Conservation (phyloP, 495 filamentous ascomycete genomes). For the Podospora pseudopauciseta region DNA sequence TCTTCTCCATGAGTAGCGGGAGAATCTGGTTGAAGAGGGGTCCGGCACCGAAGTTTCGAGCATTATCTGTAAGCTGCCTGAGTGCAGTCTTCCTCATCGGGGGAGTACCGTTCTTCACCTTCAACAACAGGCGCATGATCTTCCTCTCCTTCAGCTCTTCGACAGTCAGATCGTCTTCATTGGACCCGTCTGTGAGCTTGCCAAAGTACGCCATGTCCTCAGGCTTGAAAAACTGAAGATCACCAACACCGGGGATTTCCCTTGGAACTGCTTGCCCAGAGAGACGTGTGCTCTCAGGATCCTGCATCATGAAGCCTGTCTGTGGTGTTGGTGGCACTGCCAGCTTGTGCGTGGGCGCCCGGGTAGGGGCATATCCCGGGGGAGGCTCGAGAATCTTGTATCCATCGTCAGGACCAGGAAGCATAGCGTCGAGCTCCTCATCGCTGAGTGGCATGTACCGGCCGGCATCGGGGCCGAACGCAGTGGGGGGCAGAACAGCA, state of each 20-base stretch:
- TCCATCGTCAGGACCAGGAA: slow-evolving; percentile 73
- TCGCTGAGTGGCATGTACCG: slow-evolving; percentile 80
- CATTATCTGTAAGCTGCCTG: slow-evolving; percentile 95
- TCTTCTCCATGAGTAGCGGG: slow-evolving; percentile 97
- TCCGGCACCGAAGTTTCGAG: slow-evolving; percentile 91
- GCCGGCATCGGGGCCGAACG: slow-evolving; percentile 76
- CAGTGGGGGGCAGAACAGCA: slow-evolving; percentile 43
- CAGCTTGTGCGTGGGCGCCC: slow-evolving; percentile 70
- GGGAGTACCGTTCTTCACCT: slow-evolving; percentile 99
- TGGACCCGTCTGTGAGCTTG: slow-evolving; percentile 90
- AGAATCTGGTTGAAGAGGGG: slow-evolving; percentile 97
- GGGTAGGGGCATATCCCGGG: slow-evolving; percentile 84
- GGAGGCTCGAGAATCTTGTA: slow-evolving; percentile 93
- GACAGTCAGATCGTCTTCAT: slow-evolving; percentile 86
- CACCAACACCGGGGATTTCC: slow-evolving; percentile 95
- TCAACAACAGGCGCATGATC: slow-evolving; percentile 94
- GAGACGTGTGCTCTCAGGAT: slow-evolving; percentile 73
- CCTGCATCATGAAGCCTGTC: slow-evolving; percentile 95
- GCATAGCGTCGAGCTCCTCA: slow-evolving; percentile 88
- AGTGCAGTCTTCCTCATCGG: slow-evolving; percentile 99
- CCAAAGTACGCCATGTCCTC: slow-evolving; percentile 99
- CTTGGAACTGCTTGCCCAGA: slow-evolving; percentile 91
- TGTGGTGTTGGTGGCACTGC: slow-evolving; percentile 69
- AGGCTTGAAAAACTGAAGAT: slow-evolving; percentile 97
- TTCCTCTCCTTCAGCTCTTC: slow-evolving; percentile 97